Conservation (phyloP, 192 early-diverging fungal genomes). For the Pilobolus umbonatus region DNA sequence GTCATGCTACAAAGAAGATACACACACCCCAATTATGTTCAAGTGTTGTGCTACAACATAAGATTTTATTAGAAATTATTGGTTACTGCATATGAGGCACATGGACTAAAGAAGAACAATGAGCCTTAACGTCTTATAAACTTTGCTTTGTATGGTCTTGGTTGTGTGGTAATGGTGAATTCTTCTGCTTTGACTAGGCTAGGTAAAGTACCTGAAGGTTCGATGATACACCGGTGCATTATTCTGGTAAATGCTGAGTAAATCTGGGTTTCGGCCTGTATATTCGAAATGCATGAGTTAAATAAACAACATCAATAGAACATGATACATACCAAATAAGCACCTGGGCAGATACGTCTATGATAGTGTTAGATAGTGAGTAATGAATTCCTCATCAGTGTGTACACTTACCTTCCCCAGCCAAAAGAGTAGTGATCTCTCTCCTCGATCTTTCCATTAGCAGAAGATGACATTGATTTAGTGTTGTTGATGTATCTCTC, state of each 20-base stretch:
- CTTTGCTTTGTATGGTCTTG: neutral
- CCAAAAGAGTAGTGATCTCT: conserved; percentile 22
- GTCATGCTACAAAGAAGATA: no score
- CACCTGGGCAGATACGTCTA: conserved; percentile 14
- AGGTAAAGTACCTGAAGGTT: neutral
- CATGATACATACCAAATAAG: no score
- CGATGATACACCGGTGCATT: neutral
- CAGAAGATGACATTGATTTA: conserved; percentile 4
- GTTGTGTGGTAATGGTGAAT: neutral
- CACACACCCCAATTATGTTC: no score
- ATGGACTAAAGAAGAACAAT: no score
- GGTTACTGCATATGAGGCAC: no score
- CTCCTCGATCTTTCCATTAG: conserved; percentile 15
- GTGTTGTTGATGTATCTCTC: conserved; percentile 28
- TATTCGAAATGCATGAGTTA: no score
- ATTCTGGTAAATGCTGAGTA: neutral
- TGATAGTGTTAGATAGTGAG: neutral
- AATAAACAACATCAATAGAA: no score
- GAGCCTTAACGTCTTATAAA: neutral
- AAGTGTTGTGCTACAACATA: no score
- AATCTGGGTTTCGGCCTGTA: neutral
- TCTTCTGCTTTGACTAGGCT: neutral
- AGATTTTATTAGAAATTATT: no score
- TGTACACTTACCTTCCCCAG: conserved; percentile 7
- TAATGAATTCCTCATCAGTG: neutral